These are phyloP conservation scores for Conticribra guillardii DNA, from an alignment of 108 stramenopile genomes.

Conservation along the genomic window DNA sequence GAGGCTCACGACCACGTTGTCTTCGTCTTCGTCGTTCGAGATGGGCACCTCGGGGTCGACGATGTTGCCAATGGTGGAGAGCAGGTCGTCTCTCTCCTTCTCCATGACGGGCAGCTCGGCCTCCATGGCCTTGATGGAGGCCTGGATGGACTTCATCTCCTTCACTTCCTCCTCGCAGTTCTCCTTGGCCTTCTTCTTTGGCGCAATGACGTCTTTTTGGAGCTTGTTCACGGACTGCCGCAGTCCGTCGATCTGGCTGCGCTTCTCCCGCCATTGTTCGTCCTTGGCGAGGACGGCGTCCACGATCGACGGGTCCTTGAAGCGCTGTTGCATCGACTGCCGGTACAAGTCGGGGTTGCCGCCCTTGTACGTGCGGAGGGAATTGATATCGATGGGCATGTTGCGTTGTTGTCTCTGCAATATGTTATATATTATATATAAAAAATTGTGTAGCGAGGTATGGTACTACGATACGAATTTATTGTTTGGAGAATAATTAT, in stretches of 20 bases:
- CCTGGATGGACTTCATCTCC: slow-evolving; percentile 86
- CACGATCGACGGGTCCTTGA: slow-evolving; percentile 86
- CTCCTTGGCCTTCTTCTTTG: slow-evolving; percentile 94
- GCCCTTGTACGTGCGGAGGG: slow-evolving; percentile 92
- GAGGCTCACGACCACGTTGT: slow-evolving; percentile 89
- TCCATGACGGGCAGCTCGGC: slow-evolving; percentile 60
- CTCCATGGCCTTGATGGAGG: slow-evolving; percentile 78
- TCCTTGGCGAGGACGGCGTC: slow-evolving; percentile 93
- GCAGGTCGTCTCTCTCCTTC: slow-evolving; percentile 67
- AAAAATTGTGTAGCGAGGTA: too few species aligned
- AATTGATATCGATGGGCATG: slow-evolving; percentile 95
- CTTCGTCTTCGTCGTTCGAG: slow-evolving; percentile 91
- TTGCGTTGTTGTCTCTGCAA: too few species aligned
- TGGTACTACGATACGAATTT: too few species aligned
- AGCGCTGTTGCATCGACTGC: slow-evolving; percentile 80
- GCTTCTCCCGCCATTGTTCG: slow-evolving; percentile 86
- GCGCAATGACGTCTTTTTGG: slow-evolving; percentile 90
- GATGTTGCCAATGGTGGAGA: slow-evolving; percentile 94
- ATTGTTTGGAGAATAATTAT: too few species aligned
- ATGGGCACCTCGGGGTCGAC: slow-evolving; percentile 97
- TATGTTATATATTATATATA: too few species aligned
- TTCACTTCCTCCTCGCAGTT: slow-evolving; percentile 84
- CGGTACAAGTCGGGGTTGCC: slow-evolving; percentile 92
- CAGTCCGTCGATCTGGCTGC: slow-evolving; percentile 73
- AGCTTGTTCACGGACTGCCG: slow-evolving; percentile 89